phyloP scores from a whole-genome alignment of 192 early-diverging fungal genomes.

The Lunasporangiospora selenospora region DNA sequence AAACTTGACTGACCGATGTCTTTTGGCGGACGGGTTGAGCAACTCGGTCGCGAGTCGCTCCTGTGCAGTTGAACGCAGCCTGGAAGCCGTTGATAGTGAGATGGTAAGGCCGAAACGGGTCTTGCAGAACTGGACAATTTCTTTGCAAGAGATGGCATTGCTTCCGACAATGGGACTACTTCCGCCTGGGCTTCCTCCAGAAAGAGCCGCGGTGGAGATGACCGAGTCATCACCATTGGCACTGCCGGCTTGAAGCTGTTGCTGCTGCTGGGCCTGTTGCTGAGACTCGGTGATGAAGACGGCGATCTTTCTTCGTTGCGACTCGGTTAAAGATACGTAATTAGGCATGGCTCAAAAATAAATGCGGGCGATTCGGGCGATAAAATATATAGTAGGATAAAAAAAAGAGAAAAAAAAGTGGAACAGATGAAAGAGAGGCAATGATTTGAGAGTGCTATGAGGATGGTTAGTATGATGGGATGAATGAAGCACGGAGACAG shows the following conservation, averaged over 20 bases:
- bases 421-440: not conserved
- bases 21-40: conserved; percentile 38
- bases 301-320: conserved; percentile 43
- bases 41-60: conserved; percentile 46
- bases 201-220: conserved; percentile 3
- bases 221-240: conserved; percentile 26
- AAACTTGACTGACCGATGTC: conserved; percentile 48
- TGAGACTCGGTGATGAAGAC: conserved; percentile 49
- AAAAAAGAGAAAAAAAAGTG: not conserved
- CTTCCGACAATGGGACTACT: conserved; percentile 10
- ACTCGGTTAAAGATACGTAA: conserved; percentile 46
- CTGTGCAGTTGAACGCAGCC: conserved; percentile 34
- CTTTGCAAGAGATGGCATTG: conserved; percentile 46
- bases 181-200: conserved; percentile 15
- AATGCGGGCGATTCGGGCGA: too few species aligned
- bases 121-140: conserved; percentile 49
- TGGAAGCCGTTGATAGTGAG: conserved; percentile 40
- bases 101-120: conserved; percentile 46
- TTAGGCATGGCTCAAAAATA: conserved; percentile 42
- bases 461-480: too few species aligned
- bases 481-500: too few species aligned
- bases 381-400: not conserved
- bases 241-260: conserved; percentile 5
- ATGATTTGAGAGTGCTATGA: too few species aligned
- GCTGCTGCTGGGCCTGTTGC: conserved; percentile 21